These are phyloP conservation scores for Fagus sylvatica DNA, from an alignment of 306 rosid genomes.

Conservation along the genomic window DNA sequence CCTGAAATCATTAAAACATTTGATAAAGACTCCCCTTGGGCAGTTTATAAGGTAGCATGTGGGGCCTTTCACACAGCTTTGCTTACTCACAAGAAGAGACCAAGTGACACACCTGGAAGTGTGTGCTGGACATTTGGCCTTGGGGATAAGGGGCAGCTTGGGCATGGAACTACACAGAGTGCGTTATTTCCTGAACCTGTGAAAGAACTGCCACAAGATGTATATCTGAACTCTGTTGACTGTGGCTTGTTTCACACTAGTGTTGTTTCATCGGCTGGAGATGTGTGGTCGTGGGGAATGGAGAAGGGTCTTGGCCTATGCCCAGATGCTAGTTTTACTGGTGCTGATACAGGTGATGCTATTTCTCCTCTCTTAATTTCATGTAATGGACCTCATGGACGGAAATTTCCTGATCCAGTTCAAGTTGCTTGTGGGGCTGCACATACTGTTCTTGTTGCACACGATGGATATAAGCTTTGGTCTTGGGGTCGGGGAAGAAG, in stretches of 20 bases:
- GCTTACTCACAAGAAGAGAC: conserved; percentile 60
- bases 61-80: conserved; percentile 95
- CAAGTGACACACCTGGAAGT: conserved; percentile 46
- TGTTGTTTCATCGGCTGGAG: conserved; percentile 76
- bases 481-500: conserved; percentile 94
- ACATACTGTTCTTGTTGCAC: conserved; percentile 71
- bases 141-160: conserved; percentile 94
- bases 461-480: conserved; percentile 72
- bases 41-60: conserved; percentile 70
- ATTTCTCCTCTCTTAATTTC: conserved; percentile 54
- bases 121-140: conserved; percentile 85
- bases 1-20: conserved; percentile 60
- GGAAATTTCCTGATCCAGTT: conserved; percentile 59
- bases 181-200: conserved; percentile 53
- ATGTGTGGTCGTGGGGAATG: conserved; percentile 99
- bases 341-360: conserved; percentile 70
- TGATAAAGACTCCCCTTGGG: conserved; percentile 52
- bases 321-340: conserved; percentile 68
- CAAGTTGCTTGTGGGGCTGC: conserved; percentile 92
- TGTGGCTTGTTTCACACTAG: conserved; percentile 93
- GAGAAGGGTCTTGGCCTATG: conserved; percentile 93
- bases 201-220: conserved; percentile 56
- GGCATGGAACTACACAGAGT: conserved; percentile 75
- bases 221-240: conserved; percentile 51
- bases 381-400: conserved; percentile 29